phyloP scores from a whole-genome alignment of 495 filamentous ascomycete genomes.

The Lentithecium fluviatile region DNA sequence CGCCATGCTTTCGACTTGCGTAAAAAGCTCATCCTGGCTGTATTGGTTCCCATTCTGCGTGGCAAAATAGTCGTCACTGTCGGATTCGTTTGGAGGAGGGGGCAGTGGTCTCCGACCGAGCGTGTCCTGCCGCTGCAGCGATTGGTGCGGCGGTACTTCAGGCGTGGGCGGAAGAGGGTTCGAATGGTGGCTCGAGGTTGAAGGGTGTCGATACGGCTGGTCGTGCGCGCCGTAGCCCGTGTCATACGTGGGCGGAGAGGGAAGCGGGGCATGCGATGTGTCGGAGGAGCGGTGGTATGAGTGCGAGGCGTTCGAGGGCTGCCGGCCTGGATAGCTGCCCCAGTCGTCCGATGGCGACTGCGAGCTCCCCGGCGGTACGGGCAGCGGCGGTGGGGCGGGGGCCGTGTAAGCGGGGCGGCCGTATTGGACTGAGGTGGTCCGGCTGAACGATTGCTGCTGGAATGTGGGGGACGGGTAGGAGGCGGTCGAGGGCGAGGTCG shows the following conservation, averaged over 20 bases:
- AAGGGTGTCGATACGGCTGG: constrained; percentile 40
- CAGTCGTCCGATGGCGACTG: constrained; percentile 24
- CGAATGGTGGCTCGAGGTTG: constrained; percentile 37
- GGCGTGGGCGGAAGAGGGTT: constrained; percentile 48
- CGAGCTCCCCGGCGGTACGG: constrained; percentile 30
- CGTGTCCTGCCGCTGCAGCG: constrained; percentile 52
- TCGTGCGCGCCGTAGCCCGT: constrained; percentile 28
- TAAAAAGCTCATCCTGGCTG: constrained; percentile 43
- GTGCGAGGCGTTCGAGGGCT: constrained; percentile 49
- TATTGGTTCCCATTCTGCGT: constrained; percentile 29
- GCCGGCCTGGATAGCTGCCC: constrained; percentile 48
- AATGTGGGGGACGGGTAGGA: constrained; percentile 32
- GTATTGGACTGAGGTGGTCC: constrained; percentile 28
- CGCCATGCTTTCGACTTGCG: constrained; percentile 41
- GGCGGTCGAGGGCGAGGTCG: constrained; percentile 24
- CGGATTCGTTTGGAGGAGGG: constrained; percentile 51
- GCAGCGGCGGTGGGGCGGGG: constrained; percentile 35
- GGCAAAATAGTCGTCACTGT: constrained; percentile 43
- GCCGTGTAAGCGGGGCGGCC: constrained; percentile 27
- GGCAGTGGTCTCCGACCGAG: constrained; percentile 60
- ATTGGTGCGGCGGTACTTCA: constrained; percentile 38
- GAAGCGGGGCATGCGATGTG: constrained; percentile 34
- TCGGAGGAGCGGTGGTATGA: constrained; percentile 43
- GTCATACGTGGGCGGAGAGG: constrained; percentile 28
- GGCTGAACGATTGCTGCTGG: constrained; percentile 32